phyloP scores from a whole-genome alignment of 176 grass and related monocot species.

The Echinochloa phyllopogon region DNA sequence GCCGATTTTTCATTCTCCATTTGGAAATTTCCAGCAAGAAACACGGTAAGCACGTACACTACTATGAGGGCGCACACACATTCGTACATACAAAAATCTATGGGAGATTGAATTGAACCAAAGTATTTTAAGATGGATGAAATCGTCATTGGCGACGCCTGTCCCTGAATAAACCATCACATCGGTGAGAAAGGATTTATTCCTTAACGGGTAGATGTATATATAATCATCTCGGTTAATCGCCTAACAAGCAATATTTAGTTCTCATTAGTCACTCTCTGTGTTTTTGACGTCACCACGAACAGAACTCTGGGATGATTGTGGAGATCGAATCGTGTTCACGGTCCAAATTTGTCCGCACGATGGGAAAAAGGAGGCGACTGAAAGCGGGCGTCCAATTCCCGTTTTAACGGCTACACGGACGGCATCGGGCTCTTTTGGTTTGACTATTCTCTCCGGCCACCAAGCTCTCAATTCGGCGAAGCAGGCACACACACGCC shows the following conservation, averaged over 20 bases:
- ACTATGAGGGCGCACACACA: too few relatives aligned
- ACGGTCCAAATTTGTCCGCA: background rate
- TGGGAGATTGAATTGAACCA: too few relatives aligned
- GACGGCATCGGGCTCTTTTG: background rate
- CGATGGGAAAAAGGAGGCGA: background rate
- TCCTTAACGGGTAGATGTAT: too few relatives aligned
- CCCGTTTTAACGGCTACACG: slow-evolving; percentile 48
- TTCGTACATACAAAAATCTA: too few relatives aligned
- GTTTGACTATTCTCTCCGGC: slow-evolving; percentile 14
- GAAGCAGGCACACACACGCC: background rate
- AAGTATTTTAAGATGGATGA: too few relatives aligned
- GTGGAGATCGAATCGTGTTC: slow-evolving; percentile 28
- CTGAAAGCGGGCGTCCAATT: slow-evolving; percentile 49
- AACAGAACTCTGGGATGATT: background rate
- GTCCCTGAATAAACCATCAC: too few relatives aligned
- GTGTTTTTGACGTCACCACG: background rate
- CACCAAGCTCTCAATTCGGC: background rate
- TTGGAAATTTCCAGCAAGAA: too few relatives aligned
- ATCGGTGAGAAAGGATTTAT: too few relatives aligned
- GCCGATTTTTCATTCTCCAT: background rate
- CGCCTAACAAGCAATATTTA: too few relatives aligned
- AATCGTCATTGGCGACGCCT: too few relatives aligned
- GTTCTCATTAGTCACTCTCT: background rate
- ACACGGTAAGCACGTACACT: too few relatives aligned
- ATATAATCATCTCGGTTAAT: too few relatives aligned